A percentile compares a stretch with the other conserved stretches of the same genome.
Conservation (phyloP, 2,329 filamentous ascomycete species). For the Ophiosphaerella korrae region DNA sequence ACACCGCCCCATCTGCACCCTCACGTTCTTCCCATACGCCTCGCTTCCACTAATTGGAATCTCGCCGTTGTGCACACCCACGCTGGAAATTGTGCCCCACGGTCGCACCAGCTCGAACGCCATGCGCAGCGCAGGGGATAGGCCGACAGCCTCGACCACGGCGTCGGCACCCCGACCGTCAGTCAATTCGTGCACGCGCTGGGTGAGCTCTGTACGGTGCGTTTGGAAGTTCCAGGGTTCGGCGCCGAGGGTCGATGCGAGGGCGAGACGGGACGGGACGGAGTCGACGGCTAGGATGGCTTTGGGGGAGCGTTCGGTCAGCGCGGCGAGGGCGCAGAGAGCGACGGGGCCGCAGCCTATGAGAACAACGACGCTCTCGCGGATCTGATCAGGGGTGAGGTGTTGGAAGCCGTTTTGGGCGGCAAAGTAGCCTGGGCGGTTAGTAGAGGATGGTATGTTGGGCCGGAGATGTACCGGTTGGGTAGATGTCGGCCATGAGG, state of each 20-base stretch:
- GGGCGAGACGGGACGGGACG: constrained; percentile 73
- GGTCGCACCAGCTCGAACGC: constrained; percentile 56
- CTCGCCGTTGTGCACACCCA: constrained; percentile 57
- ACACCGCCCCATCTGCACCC: constrained; percentile 57
- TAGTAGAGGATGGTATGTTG: not conserved
- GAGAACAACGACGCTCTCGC: constrained; percentile 74
- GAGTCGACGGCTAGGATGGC: constrained; percentile 80
- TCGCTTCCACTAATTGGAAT: constrained; percentile 56
- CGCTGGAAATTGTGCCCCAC: constrained; percentile 55
- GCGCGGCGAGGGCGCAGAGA: constrained; percentile 79
- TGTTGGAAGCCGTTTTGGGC: constrained; percentile 76
- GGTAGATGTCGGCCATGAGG: constrained; percentile 93
- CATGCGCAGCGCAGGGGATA: constrained; percentile 55
- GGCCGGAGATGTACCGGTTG: constrained; percentile 52
- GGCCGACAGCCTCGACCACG: constrained; percentile 65
- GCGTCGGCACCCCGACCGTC: constrained; percentile 83
- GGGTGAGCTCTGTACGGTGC: constrained; percentile 67
- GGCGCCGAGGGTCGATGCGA: constrained; percentile 75
- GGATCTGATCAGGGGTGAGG: constrained; percentile 61
- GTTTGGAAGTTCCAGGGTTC: constrained; percentile 80
- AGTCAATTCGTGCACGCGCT: constrained; percentile 74
- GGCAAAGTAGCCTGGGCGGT: constrained; percentile 69
- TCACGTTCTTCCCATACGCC: constrained; percentile 58
- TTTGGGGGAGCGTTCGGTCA: constrained; percentile 75
- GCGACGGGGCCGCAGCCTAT: constrained; percentile 83